Evolutionary conservation across 2,329 filamentous ascomycete genomes (phyloP), one percentile per base, ranked within the genome.

Genomic region (Zymoseptoria ardabiliae): DNA sequence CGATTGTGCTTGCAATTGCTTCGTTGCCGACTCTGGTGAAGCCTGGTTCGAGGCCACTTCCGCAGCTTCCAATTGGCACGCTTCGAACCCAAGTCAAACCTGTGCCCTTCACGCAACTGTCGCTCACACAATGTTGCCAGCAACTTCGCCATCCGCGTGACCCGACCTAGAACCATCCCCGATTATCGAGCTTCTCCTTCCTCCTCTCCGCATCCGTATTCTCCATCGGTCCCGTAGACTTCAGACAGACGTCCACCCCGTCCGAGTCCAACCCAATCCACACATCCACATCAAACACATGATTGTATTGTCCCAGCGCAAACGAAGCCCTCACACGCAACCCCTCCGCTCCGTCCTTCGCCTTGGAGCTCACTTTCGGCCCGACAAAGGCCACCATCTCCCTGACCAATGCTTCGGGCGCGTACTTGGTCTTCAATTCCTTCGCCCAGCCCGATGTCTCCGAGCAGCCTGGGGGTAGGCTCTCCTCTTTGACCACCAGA

Each of bases 201-300:
- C 75, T 72, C 58, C 76, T 69, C 50, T 70, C 71, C 54, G 62
- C 65, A 68, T 79, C 76, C 2, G 72, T 65, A 60, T 79, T 77
- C 65, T 78, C 77, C 54, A 76, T 72, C 7, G 77, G 77, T 9
- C 76, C 76, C 41, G 73, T 66, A 63, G 74, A 77, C 35, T 72
- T 71, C 54, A 77, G 54, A 57, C 76, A 73, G 53, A 74, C 69
- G 66, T 76, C 72, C 22, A 69, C 64, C 2, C 64, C 66, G 25
- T 65, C n/a, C 2, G 58, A 61, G 4, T 68, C 60, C 54, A 69
- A 69, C 0, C 76, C 77, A 53, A 79, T 66, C n/a, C 66, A 56
- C 2, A 79, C 65, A 61, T 80, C 77, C 35, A 79, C 54, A 65
- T 80, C 77, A 30, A 78, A 79, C 6, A 79, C 76, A 19, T 77